phyloP scores from a whole-genome alignment of 1,284 basidiomycete genomes.

The Fomitopsis schrenkii region DNA sequence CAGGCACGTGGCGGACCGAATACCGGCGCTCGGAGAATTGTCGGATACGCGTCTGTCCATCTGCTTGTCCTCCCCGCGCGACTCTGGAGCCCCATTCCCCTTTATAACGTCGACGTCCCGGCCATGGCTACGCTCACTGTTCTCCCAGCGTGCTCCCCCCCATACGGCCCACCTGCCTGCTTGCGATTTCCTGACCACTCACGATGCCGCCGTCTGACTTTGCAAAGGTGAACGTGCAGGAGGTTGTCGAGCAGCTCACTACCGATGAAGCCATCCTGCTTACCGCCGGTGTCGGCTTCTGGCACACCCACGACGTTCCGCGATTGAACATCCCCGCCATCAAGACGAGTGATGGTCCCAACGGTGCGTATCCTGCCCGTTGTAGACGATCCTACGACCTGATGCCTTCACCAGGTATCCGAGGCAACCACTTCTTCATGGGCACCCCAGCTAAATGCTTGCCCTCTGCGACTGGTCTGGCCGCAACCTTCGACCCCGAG shows the following conservation, averaged over 20 bases:
- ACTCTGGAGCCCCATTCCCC: not conserved
- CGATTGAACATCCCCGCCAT: constrained; percentile 67
- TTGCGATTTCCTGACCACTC: not conserved
- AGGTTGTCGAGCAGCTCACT: constrained; percentile 60
- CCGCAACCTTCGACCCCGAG: constrained; percentile 68
- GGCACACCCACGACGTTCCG: constrained; percentile 67
- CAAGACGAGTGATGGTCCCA: constrained; percentile 76
- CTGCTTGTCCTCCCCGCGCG: not conserved
- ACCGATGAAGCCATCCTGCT: constrained; percentile 69
- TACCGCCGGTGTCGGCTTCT: constrained; percentile 70
- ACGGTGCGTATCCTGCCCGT: constrained; percentile 36
- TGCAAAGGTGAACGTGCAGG: constrained; percentile 54
- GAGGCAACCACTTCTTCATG: constrained; percentile 36
- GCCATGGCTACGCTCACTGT: not conserved
- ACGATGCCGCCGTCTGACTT: constrained; percentile 67
- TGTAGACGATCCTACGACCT: not conserved
- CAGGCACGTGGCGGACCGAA: not conserved
- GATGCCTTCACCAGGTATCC: constrained; percentile 22
- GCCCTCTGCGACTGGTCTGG: constrained; percentile 65
- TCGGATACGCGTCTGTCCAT: not conserved
- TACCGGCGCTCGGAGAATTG: not conserved
- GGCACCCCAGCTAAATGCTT: constrained; percentile 58
- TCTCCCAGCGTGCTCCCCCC: not conserved
- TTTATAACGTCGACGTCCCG: not conserved
- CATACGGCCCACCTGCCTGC: not conserved